Conservation (phyloP, 1,139 yeast genomes). For the Meyerozyma elateridarum region DNA sequence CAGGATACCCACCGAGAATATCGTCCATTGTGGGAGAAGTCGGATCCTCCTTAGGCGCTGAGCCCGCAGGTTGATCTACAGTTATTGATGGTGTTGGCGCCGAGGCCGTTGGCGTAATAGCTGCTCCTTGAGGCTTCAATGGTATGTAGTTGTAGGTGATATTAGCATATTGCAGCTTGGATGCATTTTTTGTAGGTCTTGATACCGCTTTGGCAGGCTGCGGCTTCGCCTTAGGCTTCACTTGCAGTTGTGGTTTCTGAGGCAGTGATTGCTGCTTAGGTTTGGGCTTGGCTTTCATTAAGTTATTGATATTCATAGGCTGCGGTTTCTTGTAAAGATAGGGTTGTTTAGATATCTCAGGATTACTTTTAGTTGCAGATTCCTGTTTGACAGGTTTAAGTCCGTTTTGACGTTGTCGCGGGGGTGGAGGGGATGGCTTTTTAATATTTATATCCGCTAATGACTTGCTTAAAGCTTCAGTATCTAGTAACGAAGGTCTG, state of each 20-base stretch:
- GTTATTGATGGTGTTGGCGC: constrained; percentile 7
- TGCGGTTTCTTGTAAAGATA: constrained; percentile 39
- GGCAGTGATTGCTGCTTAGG: constrained; percentile 5
- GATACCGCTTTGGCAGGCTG: constrained; percentile 2
- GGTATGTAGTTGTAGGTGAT: constrained; percentile 28
- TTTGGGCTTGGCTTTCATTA: constrained; percentile 24
- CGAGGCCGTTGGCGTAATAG: constrained; percentile 6
- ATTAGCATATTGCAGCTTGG: constrained; percentile 12
- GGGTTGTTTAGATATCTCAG: constrained; percentile 16
- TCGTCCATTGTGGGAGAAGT: constrained; percentile 26
- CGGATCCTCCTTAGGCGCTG: constrained; percentile 9
- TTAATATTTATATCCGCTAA: constrained; percentile 18
- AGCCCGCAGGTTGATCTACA: no score
- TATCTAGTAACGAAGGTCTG: constrained; percentile 1
- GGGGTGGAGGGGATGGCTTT: constrained; percentile 17
- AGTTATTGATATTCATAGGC: constrained; percentile 33
- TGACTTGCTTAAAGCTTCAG: constrained; percentile 10
- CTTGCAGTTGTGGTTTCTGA: constrained; percentile 8
- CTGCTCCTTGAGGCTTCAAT: constrained; percentile 8
- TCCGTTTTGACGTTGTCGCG: constrained; percentile 11
- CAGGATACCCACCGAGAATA: constrained; percentile 20
- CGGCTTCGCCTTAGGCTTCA: constrained; percentile 6
- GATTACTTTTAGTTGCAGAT: constrained; percentile 9
- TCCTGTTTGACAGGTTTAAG: no score
- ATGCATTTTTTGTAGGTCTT: constrained; percentile 7